A percentile compares a stretch with the other conserved stretches of the same genome.
Evolutionary conservation across 208 protist species (phyloP).

Genomic region (Leishmania martiniquensis): DNA sequence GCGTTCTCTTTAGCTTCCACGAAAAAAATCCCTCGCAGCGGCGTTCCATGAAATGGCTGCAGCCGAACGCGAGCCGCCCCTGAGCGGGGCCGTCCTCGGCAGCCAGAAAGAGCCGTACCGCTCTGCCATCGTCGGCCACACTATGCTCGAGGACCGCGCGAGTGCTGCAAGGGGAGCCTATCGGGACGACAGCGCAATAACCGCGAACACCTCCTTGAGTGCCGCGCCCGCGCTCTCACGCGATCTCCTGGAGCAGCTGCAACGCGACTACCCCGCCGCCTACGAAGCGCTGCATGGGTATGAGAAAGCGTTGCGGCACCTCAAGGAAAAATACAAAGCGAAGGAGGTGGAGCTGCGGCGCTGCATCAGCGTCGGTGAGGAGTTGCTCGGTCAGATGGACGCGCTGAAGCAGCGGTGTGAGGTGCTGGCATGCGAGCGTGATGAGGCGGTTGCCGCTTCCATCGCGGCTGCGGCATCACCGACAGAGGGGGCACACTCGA

Average conservation of each 20-base stretch:
- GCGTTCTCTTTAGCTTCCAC: not conserved
- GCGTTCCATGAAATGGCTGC: not conserved
- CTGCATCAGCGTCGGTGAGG: constrained; percentile 79
- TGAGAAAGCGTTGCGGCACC: constrained; percentile 51
- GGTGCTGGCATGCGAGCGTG: constrained; percentile 56
- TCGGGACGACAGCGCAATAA: not conserved
- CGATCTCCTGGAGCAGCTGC: constrained; percentile 17
- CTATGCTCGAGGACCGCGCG: not conserved
- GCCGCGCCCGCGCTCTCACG: constrained; percentile 5
- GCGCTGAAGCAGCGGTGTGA: constrained; percentile 55
- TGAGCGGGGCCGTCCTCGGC: not conserved
- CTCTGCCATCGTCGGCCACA: not conserved
- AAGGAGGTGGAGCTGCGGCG: constrained; percentile 76
- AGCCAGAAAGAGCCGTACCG: not conserved
- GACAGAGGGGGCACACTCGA: not conserved
- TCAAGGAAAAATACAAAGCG: constrained; percentile 46
- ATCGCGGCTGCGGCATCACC: not conserved
- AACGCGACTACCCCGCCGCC: constrained; percentile 29
- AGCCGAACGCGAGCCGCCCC: not conserved
- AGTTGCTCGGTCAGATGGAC: constrained; percentile 73
- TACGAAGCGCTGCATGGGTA: constrained; percentile 28
- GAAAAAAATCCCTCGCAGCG: not conserved
- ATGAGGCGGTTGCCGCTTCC: constrained; percentile 27
- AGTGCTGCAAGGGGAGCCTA: not conserved
- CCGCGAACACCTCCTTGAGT: not conserved